Conservation (phyloP, 305 asterid genomes). For the Striga hermonthica region DNA sequence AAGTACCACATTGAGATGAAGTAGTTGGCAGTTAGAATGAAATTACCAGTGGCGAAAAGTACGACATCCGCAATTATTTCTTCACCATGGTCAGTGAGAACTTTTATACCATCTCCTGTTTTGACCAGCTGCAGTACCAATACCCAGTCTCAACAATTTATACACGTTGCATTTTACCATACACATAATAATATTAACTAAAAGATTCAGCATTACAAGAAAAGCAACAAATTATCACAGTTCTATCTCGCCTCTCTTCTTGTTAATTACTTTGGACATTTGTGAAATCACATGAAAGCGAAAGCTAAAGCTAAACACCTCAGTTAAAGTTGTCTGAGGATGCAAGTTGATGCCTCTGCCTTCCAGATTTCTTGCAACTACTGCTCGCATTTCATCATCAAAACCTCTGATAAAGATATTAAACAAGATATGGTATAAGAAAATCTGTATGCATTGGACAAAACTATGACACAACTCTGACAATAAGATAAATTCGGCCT, state of each 20-base stretch:
- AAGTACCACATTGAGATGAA: neutral
- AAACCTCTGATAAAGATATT: conserved; percentile 66
- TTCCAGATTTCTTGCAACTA: conserved; percentile 89
- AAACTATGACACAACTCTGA: too few relatives aligned
- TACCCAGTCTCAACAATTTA: neutral
- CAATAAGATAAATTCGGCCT: too few relatives aligned
- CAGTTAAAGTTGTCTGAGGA: conserved; percentile 68
- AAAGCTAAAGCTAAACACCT: conserved; percentile 44
- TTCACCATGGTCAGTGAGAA: conserved; percentile 76
- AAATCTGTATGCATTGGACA: neutral
- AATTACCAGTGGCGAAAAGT: conserved; percentile 94
- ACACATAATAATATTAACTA: too few relatives aligned
- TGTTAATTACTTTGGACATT: too few relatives aligned
- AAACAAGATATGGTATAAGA: conserved; percentile 24
- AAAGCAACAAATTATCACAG: too few relatives aligned
- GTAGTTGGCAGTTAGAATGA: conserved; percentile 34
- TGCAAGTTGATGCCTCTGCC: conserved; percentile 93
- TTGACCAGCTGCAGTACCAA: conserved; percentile 64
- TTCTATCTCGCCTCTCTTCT: too few relatives aligned
- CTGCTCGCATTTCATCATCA: conserved; percentile 94
- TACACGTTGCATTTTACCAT: too few relatives aligned
- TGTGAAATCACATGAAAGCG: too few relatives aligned
- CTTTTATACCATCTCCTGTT: conserved; percentile 71
- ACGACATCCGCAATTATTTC: conserved; percentile 79
- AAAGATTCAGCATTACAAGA: too few relatives aligned